These are phyloP conservation scores for Paramecium sonneborni DNA, from an alignment of 73 alveolate species.

Conservation along the genomic window DNA sequence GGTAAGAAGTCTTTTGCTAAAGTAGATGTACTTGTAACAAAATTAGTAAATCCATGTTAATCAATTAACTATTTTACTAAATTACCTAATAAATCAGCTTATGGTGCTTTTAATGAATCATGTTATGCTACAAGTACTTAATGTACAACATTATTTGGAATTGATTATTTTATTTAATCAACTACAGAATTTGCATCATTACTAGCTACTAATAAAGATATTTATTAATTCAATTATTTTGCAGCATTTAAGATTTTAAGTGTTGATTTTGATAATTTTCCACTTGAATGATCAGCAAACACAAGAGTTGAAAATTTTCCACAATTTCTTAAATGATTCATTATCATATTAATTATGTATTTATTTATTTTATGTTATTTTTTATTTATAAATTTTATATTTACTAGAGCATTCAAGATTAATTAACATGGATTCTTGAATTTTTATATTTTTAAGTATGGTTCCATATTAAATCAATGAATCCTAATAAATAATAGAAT, in stretches of 20 bases:
- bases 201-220: constrained; percentile 55
- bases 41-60: constrained; percentile 60
- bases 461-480: not conserved
- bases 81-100: constrained; percentile 68
- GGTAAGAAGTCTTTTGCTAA: constrained; percentile 87
- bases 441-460: not conserved
- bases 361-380: not conserved
- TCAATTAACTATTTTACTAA: constrained; percentile 56
- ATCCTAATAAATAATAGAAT: not conserved
- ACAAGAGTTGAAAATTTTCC: constrained; percentile 74
- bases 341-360: not conserved
- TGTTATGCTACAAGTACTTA: constrained; percentile 66
- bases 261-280: constrained; percentile 66
- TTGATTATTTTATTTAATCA: constrained; percentile 8
- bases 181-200: constrained; percentile 34
- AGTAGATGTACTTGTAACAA: constrained; percentile 74
- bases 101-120: constrained; percentile 70
- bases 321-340: not conserved
- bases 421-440: too few species aligned
- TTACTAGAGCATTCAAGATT: not conserved
- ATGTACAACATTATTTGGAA: constrained; percentile 56
- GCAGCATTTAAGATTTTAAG: constrained; percentile 78
- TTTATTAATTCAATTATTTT: constrained; percentile 67
- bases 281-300: constrained; percentile 78
- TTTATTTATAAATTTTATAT: not conserved